Percentiles rank a stretch among this genome's conserved stretches.
These are phyloP conservation scores for Thalia dealbata DNA, from an alignment of 176 grass and related monocot genomes.

Conservation along the genomic window DNA sequence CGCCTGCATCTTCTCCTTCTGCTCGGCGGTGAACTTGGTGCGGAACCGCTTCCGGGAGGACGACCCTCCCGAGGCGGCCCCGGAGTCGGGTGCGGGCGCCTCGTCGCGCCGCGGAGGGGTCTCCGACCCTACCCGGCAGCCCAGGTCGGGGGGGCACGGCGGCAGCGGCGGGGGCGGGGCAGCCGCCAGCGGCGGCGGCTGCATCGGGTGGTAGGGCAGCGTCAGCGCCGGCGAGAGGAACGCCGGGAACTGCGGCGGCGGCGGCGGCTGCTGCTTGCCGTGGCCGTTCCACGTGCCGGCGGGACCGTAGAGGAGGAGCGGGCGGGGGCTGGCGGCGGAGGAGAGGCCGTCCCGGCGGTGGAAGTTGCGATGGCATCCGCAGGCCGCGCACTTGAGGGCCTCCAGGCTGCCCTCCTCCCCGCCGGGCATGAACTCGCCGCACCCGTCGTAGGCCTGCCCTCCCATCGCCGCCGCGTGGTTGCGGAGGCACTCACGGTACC, in stretches of 20 bases:
- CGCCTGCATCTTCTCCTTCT: conserved; percentile 21
- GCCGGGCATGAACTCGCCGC: conserved; percentile 59
- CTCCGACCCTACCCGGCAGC: conserved; percentile 6
- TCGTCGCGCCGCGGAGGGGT: neutral
- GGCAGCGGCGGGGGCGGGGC: neutral
- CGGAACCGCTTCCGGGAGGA: conserved; percentile 3
- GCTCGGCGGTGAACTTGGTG: conserved; percentile 14
- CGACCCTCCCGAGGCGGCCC: neutral
- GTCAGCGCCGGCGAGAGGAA: neutral
- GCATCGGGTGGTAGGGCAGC: neutral
- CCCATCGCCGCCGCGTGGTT: conserved; percentile 56
- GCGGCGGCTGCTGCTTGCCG: neutral
- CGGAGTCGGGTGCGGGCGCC: neutral
- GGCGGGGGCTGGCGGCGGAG: neutral
- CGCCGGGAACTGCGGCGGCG: neutral
- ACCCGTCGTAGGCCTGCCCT: conserved; percentile 45
- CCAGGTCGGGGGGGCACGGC: neutral
- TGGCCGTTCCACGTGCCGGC: neutral
- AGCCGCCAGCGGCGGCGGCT: neutral
- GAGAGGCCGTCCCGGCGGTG: neutral
- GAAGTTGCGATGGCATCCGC: conserved; percentile 8
- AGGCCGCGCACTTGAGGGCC: conserved; percentile 6
- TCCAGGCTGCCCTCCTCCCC: conserved; percentile 1
- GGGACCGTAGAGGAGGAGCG: neutral
- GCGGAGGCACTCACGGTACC: neutral